Conservation (phyloP, 306 rosid species). For the Delonix regia region DNA sequence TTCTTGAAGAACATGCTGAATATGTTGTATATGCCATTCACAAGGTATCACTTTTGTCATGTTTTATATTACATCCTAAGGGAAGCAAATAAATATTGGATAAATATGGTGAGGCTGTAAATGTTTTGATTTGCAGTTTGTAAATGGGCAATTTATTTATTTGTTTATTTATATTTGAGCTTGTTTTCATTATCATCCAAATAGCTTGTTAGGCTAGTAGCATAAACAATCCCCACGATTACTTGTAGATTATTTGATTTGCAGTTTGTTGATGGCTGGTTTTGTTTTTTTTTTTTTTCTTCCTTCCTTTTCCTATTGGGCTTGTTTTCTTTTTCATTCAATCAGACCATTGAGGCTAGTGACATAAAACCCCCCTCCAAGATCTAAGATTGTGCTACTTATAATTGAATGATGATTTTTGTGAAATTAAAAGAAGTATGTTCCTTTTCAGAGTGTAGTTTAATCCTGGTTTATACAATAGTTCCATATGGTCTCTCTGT, state of each 20-base stretch:
- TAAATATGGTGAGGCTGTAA: slow-evolving; percentile 27
- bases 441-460: slow-evolving; percentile 10
- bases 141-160: neutral
- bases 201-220: neutral
- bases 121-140: neutral
- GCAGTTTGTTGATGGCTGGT: neutral
- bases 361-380: neutral
- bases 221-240: neutral
- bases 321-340: slow-evolving; percentile 12
- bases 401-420: neutral
- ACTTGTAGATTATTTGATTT: slow-evolving; percentile 10
- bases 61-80: slow-evolving; percentile 24
- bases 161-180: neutral
- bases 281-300: slow-evolving; percentile 6
- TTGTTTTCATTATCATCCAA: neutral
- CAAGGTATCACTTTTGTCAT: slow-evolving; percentile 61
- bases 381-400: slow-evolving; percentile 19
- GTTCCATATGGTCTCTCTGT: slow-evolving; percentile 3
- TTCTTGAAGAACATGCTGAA: slow-evolving; percentile 86
- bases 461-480: slow-evolving; percentile 1
- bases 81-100: slow-evolving; percentile 30
- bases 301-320: slow-evolving; percentile 13
- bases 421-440: slow-evolving; percentile 25
- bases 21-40: slow-evolving; percentile 90
- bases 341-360: slow-evolving; percentile 4